Evolutionary conservation across 2,329 filamentous ascomycete species (phyloP), one percentile per base, ranked within the genome.

Genomic region (Penicillium concentricum): DNA sequence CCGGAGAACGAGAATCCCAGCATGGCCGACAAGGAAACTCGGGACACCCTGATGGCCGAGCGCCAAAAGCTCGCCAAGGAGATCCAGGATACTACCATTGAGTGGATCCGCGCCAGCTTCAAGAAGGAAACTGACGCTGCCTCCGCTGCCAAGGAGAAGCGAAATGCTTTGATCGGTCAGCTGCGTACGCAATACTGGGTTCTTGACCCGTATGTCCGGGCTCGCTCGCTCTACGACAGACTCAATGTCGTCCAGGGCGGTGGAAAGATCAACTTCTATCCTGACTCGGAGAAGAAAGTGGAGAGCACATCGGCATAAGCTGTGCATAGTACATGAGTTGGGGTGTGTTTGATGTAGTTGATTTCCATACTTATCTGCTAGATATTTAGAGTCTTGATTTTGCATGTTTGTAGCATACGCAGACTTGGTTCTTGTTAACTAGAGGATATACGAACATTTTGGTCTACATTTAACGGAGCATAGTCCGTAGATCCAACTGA

Each of bases 201-300:
- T 38, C 74, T 97, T 51, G 94, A 99, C 76, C 91, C 91, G 0
- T 96, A 93, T 72, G 72, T 97, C 30, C 82, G 94, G 38, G 91
- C 92, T 13, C 83, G 88, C 67, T 89, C 87, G n/a, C 76, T 91
- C 59, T 97, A 96, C 67, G 94, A 99, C 73, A 84, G 94, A 58
- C 82, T 82, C 13, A 90, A 92, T 1, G 78, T 94, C 58, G 81
- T 97, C 44, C 78, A 84, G 58, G 76, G 80, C 0, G 85, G 80
- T 12, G 92, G 92, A 1, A 82, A 82, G 68, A 76, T 93, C 42
- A 78, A 90, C 35, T 92, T 90, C 74, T 94, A 95, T 68, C 81
- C 82, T 4, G 57, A 44, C 30, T 47, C 58, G n/a, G 56, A 62
- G 51, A 66, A 69, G 37, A 51, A 34, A 4, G 52, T 16, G 15